Conservation (phyloP, 768 basidiomycete genomes). For the Panellus pusillus region DNA sequence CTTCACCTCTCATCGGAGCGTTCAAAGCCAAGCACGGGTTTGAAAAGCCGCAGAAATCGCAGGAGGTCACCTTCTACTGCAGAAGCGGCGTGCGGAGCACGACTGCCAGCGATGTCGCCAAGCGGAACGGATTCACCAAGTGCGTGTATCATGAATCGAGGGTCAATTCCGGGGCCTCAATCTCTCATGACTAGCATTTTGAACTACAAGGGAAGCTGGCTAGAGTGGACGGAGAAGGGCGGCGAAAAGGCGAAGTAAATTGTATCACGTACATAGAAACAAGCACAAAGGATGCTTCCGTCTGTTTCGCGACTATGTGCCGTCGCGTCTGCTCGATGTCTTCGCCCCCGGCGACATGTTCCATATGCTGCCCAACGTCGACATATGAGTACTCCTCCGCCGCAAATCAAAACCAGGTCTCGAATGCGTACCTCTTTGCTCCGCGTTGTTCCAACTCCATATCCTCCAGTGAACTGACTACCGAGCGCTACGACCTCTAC, state of each 20-base stretch:
- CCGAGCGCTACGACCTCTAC: slow-evolving; percentile 66
- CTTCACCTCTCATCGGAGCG: slow-evolving; percentile 52
- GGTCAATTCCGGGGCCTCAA: slow-evolving; percentile 1
- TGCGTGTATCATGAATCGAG: slow-evolving; percentile 33
- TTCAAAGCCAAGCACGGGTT: slow-evolving; percentile 73
- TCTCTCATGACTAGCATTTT: slow-evolving; percentile 41
- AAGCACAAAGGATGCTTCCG: slow-evolving; percentile 29
- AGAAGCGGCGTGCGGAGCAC: slow-evolving; percentile 83
- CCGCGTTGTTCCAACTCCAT: background rate
- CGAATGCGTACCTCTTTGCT: background rate
- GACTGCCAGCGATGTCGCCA: slow-evolving; percentile 79
- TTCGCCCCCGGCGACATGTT: slow-evolving; percentile 13
- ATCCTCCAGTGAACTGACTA: slow-evolving; percentile 48
- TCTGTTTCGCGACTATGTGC: slow-evolving; percentile 14
- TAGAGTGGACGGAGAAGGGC: slow-evolving; percentile 74
- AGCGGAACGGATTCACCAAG: slow-evolving; percentile 81
- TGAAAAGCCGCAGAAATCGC: slow-evolving; percentile 64
- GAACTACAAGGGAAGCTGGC: slow-evolving; percentile 87
- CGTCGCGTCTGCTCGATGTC: slow-evolving; percentile 19
- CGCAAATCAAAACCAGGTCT: slow-evolving; percentile 60
- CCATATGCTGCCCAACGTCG: slow-evolving; percentile 24
- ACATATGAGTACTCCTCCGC: slow-evolving; percentile 51
- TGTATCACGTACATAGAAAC: slow-evolving; percentile 20
- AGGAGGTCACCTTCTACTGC: slow-evolving; percentile 89
- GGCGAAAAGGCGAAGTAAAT: slow-evolving; percentile 30